Base-by-base conservation (phyloP, 805 yeast species). In the Suhomyces vadensis region DNA sequence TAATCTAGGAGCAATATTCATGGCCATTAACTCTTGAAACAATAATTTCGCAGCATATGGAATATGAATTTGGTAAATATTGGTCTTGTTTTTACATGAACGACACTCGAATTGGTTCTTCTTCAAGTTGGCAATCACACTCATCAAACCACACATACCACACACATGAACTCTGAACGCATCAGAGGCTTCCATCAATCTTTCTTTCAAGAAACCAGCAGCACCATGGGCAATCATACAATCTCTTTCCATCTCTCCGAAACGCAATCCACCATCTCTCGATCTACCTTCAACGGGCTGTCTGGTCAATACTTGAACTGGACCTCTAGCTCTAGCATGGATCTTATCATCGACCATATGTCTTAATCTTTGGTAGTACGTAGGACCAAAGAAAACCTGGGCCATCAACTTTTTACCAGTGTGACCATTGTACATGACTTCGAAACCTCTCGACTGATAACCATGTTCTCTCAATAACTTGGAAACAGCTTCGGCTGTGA, bases 171-270 rank as follows among this genome's bases (percentile, higher is more conserved):
- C 98, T 69, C 98, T 81, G 77, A 94, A 94, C 1, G 98, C 97
- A 74, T 94, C 99, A 0, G 98, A 92, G 9, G 97, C 97, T 69
- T 94, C 98, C 97, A 94, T 92, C 66, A 94, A 76, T 67, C 99
- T 81, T 73, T 94, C 99, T 69, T 92, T 90, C 74, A 94, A 79
- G 76, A 94, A 92, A 6, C 97, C 95, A 3, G 99, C 97, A 10
- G 97, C 98, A 67, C 99, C 99, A 65, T 94, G 98, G 2, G 99
- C 99, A 77, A 94, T 94, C 97, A 94, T 92, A 85, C 99, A 94
- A 78, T 94, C 99, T 76, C 99, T 88, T 73, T 94, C 99, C 99
- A 94, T 94, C 71, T 92, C 99, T 62, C 99, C 99, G 80, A 92
- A 91, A 71, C 99, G 88, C 66, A 92, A 77, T 57, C 99, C 99